These are phyloP conservation scores for Talaromyces adpressus DNA, from an alignment of 495 filamentous ascomycete genomes.

Conservation along the genomic window DNA sequence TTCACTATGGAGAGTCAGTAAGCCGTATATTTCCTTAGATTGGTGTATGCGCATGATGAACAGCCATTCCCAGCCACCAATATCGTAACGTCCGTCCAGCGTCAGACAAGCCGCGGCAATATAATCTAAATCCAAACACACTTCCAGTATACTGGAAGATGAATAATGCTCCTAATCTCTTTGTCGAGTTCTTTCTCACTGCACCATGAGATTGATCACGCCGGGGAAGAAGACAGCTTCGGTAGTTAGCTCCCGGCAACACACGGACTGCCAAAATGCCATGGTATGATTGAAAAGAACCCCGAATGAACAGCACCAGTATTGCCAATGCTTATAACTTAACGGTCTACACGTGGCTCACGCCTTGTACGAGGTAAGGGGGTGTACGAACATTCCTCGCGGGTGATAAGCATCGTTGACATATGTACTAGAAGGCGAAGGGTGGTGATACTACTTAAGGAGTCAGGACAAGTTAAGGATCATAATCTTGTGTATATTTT, in stretches of 20 bases:
- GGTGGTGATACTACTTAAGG: background rate
- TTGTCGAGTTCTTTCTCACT: too few species aligned
- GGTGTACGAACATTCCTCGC: background rate
- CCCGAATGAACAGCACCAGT: background rate
- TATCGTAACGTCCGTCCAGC: constrained; percentile 42
- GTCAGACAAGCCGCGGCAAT: constrained; percentile 50
- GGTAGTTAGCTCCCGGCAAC: background rate
- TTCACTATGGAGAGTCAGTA: background rate
- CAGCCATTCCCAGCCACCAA: constrained; percentile 60
- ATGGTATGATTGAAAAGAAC: background rate
- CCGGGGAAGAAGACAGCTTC: constrained; percentile 47
- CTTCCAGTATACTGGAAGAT: too few species aligned
- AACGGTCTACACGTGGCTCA: background rate
- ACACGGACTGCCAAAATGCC: background rate
- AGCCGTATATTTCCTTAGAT: too few species aligned
- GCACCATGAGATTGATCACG: constrained; percentile 58
- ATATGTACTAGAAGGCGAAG: background rate
- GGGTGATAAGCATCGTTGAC: background rate
- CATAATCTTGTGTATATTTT: constrained; percentile 1
- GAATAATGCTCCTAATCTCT: too few species aligned
- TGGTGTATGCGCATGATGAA: constrained; percentile 37
- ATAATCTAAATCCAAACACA: too few species aligned
- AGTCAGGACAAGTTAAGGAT: background rate
- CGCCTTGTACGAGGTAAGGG: background rate
- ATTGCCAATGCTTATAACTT: too few species aligned